Evolutionary conservation across 805 yeast species (phyloP).

Genomic region (Kazachstania africana): DNA sequence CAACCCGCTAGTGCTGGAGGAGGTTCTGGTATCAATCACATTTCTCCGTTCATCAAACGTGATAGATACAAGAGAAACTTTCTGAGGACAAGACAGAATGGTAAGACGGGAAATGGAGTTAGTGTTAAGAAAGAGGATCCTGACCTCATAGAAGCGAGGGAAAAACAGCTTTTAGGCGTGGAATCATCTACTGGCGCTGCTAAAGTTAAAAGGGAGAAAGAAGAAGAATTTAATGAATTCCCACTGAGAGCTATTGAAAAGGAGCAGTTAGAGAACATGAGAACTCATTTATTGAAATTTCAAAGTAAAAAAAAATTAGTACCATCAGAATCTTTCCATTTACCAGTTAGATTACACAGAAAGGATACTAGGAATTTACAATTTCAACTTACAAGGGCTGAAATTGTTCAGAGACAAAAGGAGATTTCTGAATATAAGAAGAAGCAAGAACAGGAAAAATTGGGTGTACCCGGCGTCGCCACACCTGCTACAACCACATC

Average conservation of each 20-base stretch:
- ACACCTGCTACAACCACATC: neutral
- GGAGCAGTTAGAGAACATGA: conserved; percentile 58
- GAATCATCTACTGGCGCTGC: conserved; percentile 5
- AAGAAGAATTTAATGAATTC: conserved; percentile 27
- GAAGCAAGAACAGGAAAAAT: conserved; percentile 25
- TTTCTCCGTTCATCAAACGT: conserved; percentile 28
- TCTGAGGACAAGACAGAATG: conserved; percentile 18
- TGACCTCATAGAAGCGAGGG: conserved; percentile 18
- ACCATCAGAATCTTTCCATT: conserved; percentile 56
- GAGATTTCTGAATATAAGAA: conserved; percentile 32
- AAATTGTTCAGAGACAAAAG: conserved; percentile 51
- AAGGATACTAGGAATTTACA: conserved; percentile 90
- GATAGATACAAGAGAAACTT: conserved; percentile 26
- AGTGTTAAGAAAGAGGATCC: conserved; percentile 25
- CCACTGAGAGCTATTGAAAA: conserved; percentile 57
- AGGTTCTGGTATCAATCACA: conserved; percentile 9
- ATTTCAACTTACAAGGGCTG: conserved; percentile 69
- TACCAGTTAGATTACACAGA: conserved; percentile 80
- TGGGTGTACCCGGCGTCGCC: neutral
- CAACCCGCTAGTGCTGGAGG: conserved; percentile 6
- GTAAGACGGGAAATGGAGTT: conserved; percentile 1
- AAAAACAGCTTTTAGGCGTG: conserved; percentile 15
- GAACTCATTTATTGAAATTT: conserved; percentile 74
- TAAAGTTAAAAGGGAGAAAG: conserved; percentile 4
- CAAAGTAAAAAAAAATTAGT: conserved; percentile 64